Percentiles rank a stretch among this genome's conserved stretches.
phyloP scores from a whole-genome alignment of 257 asterid species.

The Solanum sitiens region DNA sequence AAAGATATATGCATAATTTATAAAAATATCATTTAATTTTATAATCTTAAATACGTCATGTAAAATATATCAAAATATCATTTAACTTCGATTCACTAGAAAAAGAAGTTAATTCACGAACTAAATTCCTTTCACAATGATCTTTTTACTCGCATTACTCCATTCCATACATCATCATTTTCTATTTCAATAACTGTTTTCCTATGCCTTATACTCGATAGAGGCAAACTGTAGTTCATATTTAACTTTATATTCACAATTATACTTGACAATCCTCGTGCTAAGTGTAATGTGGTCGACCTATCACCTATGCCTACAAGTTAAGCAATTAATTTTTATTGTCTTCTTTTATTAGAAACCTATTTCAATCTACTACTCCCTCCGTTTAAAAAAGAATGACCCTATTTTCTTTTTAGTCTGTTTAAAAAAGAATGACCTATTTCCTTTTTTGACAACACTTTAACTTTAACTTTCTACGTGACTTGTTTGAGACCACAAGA shows the following conservation, averaged over 20 bases:
- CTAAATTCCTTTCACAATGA: neutral
- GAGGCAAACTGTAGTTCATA: neutral
- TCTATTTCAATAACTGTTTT: too few relatives aligned
- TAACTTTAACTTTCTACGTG: too few relatives aligned
- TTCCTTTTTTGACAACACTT: too few relatives aligned
- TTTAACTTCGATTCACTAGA: neutral
- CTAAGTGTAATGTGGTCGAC: neutral
- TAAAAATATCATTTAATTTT: neutral
- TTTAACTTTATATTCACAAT: neutral
- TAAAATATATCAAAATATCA: too few relatives aligned
- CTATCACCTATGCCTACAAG: neutral
- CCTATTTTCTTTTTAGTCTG: too few relatives aligned
- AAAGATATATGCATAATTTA: neutral
- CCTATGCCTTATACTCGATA: neutral
- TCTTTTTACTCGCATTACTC: neutral
- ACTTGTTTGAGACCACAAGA: too few relatives aligned
- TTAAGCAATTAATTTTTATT: too few relatives aligned
- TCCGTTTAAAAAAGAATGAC: too few relatives aligned
- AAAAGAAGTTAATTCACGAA: neutral
- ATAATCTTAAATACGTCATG: neutral
- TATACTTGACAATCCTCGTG: neutral
- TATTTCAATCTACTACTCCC: too few relatives aligned
- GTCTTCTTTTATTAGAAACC: too few relatives aligned
- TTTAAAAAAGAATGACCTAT: too few relatives aligned
- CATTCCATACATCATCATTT: neutral